Evolutionary conservation across 805 yeast species (phyloP), one percentile per base, ranked within the genome.

Genomic region (Metschnikowia arizonensis): DNA sequence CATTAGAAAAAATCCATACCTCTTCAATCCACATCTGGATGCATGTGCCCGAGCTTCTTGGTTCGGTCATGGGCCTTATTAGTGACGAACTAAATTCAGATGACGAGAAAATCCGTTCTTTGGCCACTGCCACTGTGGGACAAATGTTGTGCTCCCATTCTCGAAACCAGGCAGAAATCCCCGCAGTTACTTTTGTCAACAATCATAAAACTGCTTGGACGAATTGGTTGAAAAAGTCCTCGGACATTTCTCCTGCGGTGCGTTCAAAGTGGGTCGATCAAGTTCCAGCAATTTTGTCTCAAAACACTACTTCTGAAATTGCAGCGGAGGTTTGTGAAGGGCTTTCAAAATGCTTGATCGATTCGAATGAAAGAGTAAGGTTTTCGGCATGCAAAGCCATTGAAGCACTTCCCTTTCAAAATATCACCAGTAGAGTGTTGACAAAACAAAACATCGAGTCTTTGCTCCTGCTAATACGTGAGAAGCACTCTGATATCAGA

Each of bases 11-110:
- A 56, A 69, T 86, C 3, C 95, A 88, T 57, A 72, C 63, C 10
- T 64, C 88, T 28, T 66, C 83, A 0, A 65, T 82, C 2, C 83
- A 82, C 48, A 66, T 89, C 2, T 90, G 97, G 96, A 78, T 72
- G 53, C 73, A 78, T 42, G 82, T 81, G 0, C 97, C 97, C 0
- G 93, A 85, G 38, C 65, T 86, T 17, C 68, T 87, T 9, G 73
- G 78, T 3, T 79, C 93, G 1, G 84, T 85, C 0, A 78, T 86
- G 73, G 93, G 95, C 0, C 75, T 87, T 42, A 68, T 89, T 3
- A 87, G 86, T 52, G 88, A 86, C 55, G 95, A 89, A 53, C 65
- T 89, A 33, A 80, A 79, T 47, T 88, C 95, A 0, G 86, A 83
- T 33, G 77, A 81, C 52, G 80, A 78, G 25, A 62, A 69, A 12